Conservation (phyloP, 78 protist species). For the Protostelium mycophagum region DNA sequence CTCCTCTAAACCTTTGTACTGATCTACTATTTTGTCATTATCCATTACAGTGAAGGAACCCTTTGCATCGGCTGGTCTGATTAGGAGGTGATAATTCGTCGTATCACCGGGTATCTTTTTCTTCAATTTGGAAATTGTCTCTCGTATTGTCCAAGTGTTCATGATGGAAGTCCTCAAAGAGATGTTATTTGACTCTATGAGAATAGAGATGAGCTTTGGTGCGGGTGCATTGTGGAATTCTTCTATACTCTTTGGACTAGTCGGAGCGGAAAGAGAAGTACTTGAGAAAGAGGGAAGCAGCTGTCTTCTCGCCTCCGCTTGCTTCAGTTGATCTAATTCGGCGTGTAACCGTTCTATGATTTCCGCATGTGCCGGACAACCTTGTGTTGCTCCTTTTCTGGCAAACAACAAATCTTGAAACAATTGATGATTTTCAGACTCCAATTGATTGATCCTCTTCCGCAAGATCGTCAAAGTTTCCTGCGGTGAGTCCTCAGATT, state of each 20-base stretch:
- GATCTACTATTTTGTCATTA: not conserved
- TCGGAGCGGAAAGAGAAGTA: not conserved
- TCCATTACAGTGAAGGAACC: not conserved
- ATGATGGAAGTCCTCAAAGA: not conserved
- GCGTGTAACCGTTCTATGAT: not conserved
- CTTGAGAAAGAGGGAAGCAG: not conserved
- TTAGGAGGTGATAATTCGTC: not conserved
- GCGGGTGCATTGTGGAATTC: not conserved
- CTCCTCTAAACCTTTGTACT: not conserved
- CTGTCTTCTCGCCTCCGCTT: too few relatives aligned
- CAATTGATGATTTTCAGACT: not conserved
- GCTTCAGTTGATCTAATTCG: not conserved
- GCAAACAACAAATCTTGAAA: not conserved
- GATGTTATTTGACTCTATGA: not conserved
- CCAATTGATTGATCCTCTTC: not conserved
- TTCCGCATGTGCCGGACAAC: not conserved
- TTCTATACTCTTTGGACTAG: not conserved
- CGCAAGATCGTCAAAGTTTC: too few relatives aligned
- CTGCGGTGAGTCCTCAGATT: too few relatives aligned
- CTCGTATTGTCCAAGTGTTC: not conserved
- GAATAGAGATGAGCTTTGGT: not conserved
- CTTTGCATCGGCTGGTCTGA: not conserved
- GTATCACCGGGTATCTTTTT: not conserved
- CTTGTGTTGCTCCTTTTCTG: not conserved
- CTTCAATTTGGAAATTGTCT: not conserved